Percentiles rank a stretch among this genome's conserved stretches.
Evolutionary conservation across 2,329 filamentous ascomycete species (phyloP).

Genomic region (Didymellaceae sp.): DNA sequence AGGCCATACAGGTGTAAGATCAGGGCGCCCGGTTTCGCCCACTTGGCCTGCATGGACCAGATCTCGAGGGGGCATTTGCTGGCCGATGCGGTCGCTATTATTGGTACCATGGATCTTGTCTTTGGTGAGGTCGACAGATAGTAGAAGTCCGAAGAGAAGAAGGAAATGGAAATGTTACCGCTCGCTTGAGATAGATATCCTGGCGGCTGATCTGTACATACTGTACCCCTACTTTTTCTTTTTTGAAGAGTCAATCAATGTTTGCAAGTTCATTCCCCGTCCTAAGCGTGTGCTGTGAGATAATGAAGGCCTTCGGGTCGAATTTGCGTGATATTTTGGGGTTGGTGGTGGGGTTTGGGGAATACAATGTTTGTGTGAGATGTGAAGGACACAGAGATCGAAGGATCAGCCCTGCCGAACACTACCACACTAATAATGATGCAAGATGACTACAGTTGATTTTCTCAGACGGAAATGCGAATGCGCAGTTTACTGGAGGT

Average conservation of each 20-base stretch:
- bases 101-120: slow-evolving; percentile 61
- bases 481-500: too few relatives aligned
- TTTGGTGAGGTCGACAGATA: slow-evolving; percentile 28
- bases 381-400: too few relatives aligned
- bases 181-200: slow-evolving; percentile 10
- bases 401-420: too few relatives aligned
- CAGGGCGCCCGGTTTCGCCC: slow-evolving; percentile 93
- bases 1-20: slow-evolving; percentile 96
- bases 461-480: too few relatives aligned
- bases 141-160: background rate
- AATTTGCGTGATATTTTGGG: too few relatives aligned
- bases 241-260: slow-evolving; percentile 23
- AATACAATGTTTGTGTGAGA: too few relatives aligned
- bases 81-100: slow-evolving; percentile 95
- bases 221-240: slow-evolving; percentile 31
- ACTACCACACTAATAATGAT: too few relatives aligned
- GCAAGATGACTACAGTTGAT: too few relatives aligned
- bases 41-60: slow-evolving; percentile 93
- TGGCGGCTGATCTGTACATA: slow-evolving; percentile 36
- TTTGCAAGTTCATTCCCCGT: slow-evolving; percentile 19
- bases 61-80: slow-evolving; percentile 89
- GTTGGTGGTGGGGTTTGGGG: too few relatives aligned
- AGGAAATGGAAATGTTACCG: slow-evolving; percentile 8
- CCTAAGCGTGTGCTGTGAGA: too few relatives aligned
- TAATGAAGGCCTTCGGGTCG: too few relatives aligned